These are phyloP conservation scores for Kodamaea kaohsiungensis DNA, from an alignment of 805 yeast species.

Conservation along the genomic window DNA sequence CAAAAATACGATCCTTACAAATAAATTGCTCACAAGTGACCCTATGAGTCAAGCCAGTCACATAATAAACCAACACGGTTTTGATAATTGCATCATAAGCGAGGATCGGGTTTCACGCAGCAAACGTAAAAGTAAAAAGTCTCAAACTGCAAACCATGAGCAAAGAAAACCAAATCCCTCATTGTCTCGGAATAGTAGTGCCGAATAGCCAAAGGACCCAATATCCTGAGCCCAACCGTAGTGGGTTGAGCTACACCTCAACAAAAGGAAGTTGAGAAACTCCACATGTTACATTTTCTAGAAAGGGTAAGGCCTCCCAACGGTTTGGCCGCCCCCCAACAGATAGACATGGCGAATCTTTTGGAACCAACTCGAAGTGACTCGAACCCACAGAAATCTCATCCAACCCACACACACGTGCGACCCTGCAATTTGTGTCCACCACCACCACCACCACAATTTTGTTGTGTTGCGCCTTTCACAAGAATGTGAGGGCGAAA, in stretches of 20 bases:
- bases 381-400: neutral
- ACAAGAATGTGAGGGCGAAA: slow-evolving; percentile 4
- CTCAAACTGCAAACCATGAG: neutral
- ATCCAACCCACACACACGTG: too few species aligned
- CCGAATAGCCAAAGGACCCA: too few species aligned
- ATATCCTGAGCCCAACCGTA: too few species aligned
- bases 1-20: too few species aligned
- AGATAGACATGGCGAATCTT: too few species aligned
- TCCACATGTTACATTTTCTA: neutral
- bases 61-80: neutral
- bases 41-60: too few species aligned
- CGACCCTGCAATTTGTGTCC: too few species aligned
- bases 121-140: neutral
- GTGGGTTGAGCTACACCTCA: too few species aligned
- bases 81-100: neutral
- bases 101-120: neutral
- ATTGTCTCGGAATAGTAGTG: neutral
- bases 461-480: slow-evolving; percentile 4
- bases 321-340: neutral
- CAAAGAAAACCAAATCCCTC: neutral
- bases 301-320: neutral
- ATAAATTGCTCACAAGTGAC: too few species aligned
- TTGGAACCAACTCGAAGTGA: neutral
- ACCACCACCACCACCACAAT: slow-evolving; percentile 7
- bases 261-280: neutral